These are phyloP conservation scores for Vigna angularis DNA, from an alignment of 306 rosid genomes.

Conservation along the genomic window DNA sequence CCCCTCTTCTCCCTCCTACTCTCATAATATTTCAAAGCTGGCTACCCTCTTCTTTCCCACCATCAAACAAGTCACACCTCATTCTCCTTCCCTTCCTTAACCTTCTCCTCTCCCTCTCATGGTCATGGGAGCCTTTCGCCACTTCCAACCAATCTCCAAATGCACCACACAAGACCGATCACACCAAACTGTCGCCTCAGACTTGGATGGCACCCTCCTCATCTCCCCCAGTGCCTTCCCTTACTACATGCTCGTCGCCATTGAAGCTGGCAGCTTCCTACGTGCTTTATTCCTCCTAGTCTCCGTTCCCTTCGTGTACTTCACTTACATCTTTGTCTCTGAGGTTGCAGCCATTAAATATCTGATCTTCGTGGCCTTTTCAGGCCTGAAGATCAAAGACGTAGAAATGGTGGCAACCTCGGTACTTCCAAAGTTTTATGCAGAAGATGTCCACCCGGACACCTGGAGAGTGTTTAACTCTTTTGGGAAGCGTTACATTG, in stretches of 20 bases:
- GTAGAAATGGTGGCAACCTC: constrained; percentile 76
- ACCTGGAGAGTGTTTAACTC: constrained; percentile 84
- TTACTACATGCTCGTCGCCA: constrained; percentile 87
- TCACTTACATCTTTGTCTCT: constrained; percentile 69
- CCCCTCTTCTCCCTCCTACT: constrained; percentile 46
- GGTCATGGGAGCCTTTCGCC: constrained; percentile 63
- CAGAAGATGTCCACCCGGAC: constrained; percentile 78
- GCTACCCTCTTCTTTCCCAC: neutral
- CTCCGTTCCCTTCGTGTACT: constrained; percentile 68
- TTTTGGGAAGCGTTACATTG: constrained; percentile 72
- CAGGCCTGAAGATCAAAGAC: constrained; percentile 67
- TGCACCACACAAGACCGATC: constrained; percentile 68
- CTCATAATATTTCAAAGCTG: constrained; percentile 37
- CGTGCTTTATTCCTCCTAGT: constrained; percentile 67
- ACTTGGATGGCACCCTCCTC: constrained; percentile 85
- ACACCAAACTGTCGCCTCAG: constrained; percentile 79
- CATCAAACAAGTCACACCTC: neutral
- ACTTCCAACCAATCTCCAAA: constrained; percentile 68
- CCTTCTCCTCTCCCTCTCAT: neutral
- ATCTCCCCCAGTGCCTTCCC: constrained; percentile 78
- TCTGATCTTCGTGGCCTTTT: constrained; percentile 66
- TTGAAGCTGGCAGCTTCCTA: constrained; percentile 83
- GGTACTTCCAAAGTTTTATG: constrained; percentile 79
- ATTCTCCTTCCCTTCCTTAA: neutral
- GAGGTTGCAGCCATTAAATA: constrained; percentile 68